Base-by-base conservation (phyloP, 345 rosid species). In the Cardamine resedifolia region DNA sequence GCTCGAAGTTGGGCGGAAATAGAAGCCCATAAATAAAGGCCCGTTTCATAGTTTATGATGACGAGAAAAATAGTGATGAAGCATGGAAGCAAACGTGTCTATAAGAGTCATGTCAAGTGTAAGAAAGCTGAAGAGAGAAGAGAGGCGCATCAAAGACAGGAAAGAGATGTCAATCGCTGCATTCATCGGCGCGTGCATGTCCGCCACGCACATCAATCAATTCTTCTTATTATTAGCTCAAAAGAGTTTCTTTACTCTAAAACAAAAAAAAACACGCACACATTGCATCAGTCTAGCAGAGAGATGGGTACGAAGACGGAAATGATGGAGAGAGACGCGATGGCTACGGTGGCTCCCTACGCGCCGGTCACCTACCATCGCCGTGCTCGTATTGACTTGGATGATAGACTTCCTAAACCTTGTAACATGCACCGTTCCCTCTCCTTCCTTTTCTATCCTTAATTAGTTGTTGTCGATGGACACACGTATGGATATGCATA, bases 311-410 rank as follows among this genome's bases (percentile, higher is more conserved):
- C 71, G 48, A 58, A 68, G 7, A 72, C 66, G 20, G 81, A 72
- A 26, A 70, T 77, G 67, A 70, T 70, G 50, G 85, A 79, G 64
- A 74, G 73, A 38, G 88, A 85, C 50, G 79, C 93, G 28, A 55
- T 87, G 83, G 89, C 88, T 12, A 87, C 87, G 11, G 87, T 83
- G 68, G 96, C 99, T 41, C 88, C 87, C 3, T 78, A 48, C 34
- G 96, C 93, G 0, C 90, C 99, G n/a, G 83, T 82, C 41, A 91
- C 99, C 36, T 82, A 24, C 45, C 87, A 81, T 30, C 84, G 96
- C 56, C 82, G 78, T 59, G 89, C 91, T 51, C 79, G 87, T 2
- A 58, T 45, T 66, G 96, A 90, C 78, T 73, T 95, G 78, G 99
- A 91, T 23, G 82, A 80, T 39, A 78, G 81, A 26, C 76, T 87